These are phyloP conservation scores for Hibiscus mutabilis DNA, from an alignment of 345 rosid species.

Conservation along the genomic window DNA sequence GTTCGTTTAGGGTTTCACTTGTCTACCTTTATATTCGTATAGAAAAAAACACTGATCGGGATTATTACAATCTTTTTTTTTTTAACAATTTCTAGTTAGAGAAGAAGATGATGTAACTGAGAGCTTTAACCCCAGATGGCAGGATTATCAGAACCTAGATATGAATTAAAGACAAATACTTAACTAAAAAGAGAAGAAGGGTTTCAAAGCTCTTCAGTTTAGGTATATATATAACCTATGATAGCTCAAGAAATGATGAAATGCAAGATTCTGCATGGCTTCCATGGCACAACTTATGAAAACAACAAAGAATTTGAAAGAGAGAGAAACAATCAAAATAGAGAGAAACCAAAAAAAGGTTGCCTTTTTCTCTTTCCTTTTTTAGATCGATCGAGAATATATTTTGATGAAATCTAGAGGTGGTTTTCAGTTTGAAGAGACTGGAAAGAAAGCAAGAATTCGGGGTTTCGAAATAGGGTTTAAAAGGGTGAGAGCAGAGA, in stretches of 20 bases:
- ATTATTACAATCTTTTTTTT: no score
- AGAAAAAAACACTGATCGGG: neutral
- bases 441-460: conserved; percentile 19
- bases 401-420: no score
- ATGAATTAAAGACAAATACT: neutral
- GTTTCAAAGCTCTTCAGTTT: neutral
- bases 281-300: neutral
- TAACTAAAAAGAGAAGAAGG: neutral
- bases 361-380: neutral
- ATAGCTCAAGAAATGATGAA: conserved; percentile 1
- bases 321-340: neutral
- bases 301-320: neutral
- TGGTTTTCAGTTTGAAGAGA: neutral
- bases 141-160: neutral
- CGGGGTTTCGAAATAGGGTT: conserved; percentile 12
- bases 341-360: conserved; percentile 8
- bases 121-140: no score
- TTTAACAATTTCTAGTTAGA: no score
- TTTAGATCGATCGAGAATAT: neutral
- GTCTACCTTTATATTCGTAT: neutral
- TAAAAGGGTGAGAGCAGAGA: conserved; percentile 16
- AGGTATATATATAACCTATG: neutral
- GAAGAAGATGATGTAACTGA: no score
- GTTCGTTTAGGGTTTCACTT: conserved; percentile 1
- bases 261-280: conserved; percentile 23